Percentiles rank a stretch among this genome's conserved stretches.
Evolutionary conservation across 2,329 filamentous ascomycete species (phyloP).

Genomic region (Rhynchosporium agropyri): DNA sequence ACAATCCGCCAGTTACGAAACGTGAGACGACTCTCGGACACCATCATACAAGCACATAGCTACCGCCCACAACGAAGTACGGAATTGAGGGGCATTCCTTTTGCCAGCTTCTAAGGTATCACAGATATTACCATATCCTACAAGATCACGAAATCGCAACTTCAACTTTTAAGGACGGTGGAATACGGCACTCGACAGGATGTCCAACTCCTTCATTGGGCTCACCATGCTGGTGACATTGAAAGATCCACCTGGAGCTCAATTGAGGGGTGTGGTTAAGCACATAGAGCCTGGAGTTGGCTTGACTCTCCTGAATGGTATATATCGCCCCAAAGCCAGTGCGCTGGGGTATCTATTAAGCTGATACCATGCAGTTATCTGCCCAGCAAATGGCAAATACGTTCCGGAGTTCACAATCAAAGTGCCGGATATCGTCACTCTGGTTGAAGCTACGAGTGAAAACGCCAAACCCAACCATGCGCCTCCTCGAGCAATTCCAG

Average conservation of each 20-base stretch:
- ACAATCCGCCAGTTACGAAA: background rate
- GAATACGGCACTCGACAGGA: conserved; percentile 29
- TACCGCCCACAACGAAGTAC: background rate
- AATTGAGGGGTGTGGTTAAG: conserved; percentile 41
- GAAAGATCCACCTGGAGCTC: conserved; percentile 41
- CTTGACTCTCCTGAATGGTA: conserved; percentile 43
- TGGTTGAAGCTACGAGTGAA: conserved; percentile 41
- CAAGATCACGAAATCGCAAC: background rate
- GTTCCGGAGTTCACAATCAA: conserved; percentile 42
- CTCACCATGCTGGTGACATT: conserved; percentile 45
- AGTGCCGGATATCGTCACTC: conserved; percentile 40
- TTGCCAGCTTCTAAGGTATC: background rate
- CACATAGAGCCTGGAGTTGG: conserved; percentile 42
- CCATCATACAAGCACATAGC: background rate
- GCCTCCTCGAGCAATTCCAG: conserved; percentile 2
- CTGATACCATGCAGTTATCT: conserved; percentile 34
- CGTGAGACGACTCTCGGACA: background rate
- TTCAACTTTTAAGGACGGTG: conserved; percentile 18
- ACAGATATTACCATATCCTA: background rate
- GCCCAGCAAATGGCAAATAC: conserved; percentile 40
- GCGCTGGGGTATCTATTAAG: background rate
- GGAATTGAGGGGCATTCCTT: background rate
- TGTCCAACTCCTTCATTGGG: conserved; percentile 43
- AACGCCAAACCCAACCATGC: conserved; percentile 27
- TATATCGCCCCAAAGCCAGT: background rate